These are phyloP conservation scores for Citrus mangshanensis DNA, from an alignment of 345 rosid genomes.

Conservation along the genomic window DNA sequence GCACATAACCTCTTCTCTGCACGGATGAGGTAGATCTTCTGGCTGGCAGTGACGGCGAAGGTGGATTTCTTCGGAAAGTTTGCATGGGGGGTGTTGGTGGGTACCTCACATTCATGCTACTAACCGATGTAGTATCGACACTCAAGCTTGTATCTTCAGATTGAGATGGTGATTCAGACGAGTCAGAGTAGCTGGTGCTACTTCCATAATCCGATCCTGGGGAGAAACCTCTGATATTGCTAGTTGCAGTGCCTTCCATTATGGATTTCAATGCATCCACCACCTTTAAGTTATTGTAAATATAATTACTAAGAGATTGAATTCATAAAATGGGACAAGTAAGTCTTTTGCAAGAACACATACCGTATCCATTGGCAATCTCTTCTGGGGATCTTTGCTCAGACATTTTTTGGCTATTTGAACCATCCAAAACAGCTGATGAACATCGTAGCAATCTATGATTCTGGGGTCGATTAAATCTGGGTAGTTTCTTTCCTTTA, in stretches of 20 bases:
- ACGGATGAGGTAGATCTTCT: neutral
- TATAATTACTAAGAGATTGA: too few species aligned
- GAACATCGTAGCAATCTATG: slow-evolving; percentile 49
- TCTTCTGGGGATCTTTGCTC: slow-evolving; percentile 52
- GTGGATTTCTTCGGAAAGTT: neutral
- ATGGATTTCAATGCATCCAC: slow-evolving; percentile 39
- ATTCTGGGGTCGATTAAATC: slow-evolving; percentile 54
- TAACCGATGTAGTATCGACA: slow-evolving; percentile 1
- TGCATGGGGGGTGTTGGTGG: slow-evolving; percentile 28
- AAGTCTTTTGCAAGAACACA: neutral
- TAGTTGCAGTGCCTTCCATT: slow-evolving; percentile 23
- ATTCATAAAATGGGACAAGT: neutral
- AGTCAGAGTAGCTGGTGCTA: slow-evolving; percentile 20
- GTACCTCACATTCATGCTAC: slow-evolving; percentile 8
- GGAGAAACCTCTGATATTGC: slow-evolving; percentile 30
- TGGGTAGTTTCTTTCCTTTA: slow-evolving; percentile 60
- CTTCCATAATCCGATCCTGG: slow-evolving; percentile 39
- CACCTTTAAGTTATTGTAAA: slow-evolving; percentile 33
- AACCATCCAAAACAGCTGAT: slow-evolving; percentile 72
- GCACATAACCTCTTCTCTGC: neutral
- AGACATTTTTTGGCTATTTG: slow-evolving; percentile 63
- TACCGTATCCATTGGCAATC: slow-evolving; percentile 47
- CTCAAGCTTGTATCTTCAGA: slow-evolving; percentile 13
- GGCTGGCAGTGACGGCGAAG: neutral
- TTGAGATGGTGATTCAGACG: slow-evolving; percentile 27